Evolutionary conservation across 768 basidiomycete species (phyloP).

Genomic region (Galerina marginata): DNA sequence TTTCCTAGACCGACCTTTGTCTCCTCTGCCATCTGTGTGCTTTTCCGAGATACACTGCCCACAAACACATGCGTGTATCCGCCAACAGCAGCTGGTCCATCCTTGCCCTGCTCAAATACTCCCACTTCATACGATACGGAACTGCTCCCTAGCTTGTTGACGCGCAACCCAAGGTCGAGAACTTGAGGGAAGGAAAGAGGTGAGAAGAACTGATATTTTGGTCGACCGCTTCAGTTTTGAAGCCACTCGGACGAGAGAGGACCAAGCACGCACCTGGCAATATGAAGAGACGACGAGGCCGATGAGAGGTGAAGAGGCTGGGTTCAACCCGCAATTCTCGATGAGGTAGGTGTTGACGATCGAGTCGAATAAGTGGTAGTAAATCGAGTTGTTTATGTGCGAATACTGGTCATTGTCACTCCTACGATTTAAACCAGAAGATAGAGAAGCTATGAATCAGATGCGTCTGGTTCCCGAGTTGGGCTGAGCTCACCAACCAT

Average conservation of each 20-base stretch:
- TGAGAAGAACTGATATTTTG: conserved; percentile 58
- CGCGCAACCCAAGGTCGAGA: conserved; percentile 72
- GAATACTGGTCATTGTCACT: conserved; percentile 88
- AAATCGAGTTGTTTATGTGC: conserved; percentile 82
- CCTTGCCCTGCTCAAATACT: conserved; percentile 61
- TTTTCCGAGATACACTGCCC: conserved; percentile 60
- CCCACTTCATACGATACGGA: conserved; percentile 84
- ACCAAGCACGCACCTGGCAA: conserved; percentile 54
- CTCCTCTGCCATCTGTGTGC: conserved; percentile 47
- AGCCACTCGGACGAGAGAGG: neutral
- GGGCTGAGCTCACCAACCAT: conserved; percentile 52
- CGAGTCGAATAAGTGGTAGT: conserved; percentile 84
- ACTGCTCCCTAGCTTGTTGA: conserved; percentile 70
- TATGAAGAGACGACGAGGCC: conserved; percentile 82
- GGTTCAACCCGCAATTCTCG: conserved; percentile 60
- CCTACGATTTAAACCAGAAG: conserved; percentile 43
- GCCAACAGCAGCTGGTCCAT: conserved; percentile 49
- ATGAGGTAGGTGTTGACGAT: conserved; percentile 83
- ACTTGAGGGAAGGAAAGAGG: conserved; percentile 77
- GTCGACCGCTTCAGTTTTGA: neutral
- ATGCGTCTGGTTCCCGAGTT: neutral
- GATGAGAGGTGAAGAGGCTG: conserved; percentile 57
- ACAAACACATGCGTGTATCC: conserved; percentile 90
- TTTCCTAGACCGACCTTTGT: conserved; percentile 53
- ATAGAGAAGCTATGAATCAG: neutral